A percentile compares a stretch with the other conserved stretches of the same genome.
Conservation (phyloP, 208 protist species). For the Trypanosoma congolense region DNA sequence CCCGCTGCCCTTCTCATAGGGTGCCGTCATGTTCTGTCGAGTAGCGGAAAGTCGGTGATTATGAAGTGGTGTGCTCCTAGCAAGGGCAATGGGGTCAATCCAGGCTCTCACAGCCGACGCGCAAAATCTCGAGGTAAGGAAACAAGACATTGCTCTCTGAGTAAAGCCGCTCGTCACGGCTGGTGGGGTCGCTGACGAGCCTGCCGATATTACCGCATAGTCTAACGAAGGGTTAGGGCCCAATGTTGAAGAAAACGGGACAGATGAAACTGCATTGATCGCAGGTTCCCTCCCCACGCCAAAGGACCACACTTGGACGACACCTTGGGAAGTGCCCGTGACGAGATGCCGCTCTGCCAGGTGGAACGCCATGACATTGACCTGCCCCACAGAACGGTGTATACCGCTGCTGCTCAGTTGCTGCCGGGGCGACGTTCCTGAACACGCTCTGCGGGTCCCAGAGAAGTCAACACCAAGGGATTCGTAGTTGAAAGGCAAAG, state of each 20-base stretch:
- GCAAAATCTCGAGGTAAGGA: neutral
- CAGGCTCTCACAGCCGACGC: neutral
- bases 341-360: conserved; percentile 45
- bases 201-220: neutral
- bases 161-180: neutral
- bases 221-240: neutral
- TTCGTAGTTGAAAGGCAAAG: no score
- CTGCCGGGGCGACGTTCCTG: neutral
- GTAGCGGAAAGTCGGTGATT: neutral
- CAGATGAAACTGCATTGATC: neutral
- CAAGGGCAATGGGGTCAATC: neutral
- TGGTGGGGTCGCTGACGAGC: neutral
- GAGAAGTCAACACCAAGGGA: neutral
- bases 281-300: conserved; percentile 6
- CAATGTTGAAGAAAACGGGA: neutral
- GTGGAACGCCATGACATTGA: conserved; percentile 49
- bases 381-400: conserved; percentile 7
- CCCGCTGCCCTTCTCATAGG: no score
- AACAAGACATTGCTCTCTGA: neutral
- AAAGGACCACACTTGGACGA: conserved; percentile 63
- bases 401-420: neutral
- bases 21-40: neutral
- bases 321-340: conserved; percentile 44
- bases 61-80: neutral
- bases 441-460: neutral